Evolutionary conservation across 371 early-diverging fungal species (phyloP), one percentile per base, ranked within the genome.

Genomic region (Parasitella parasitica): DNA sequence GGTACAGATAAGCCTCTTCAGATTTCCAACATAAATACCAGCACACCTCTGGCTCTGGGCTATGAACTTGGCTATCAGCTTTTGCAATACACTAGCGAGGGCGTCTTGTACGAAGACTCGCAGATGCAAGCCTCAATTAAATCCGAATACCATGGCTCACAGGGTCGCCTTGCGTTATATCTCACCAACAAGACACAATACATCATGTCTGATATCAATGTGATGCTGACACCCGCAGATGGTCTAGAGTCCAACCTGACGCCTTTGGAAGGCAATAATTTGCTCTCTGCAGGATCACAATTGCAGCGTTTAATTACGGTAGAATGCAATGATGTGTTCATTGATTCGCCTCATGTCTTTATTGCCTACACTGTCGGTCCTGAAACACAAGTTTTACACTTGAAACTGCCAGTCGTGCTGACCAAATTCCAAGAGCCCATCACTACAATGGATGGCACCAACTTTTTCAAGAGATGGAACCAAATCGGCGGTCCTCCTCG

Each of bases 401-500:
- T 95, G 38, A 86, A 86, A 54, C 63, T 97, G 20, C 99, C 99
- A 0, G 74, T 95, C 5, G 77, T 85, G 3, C 61, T 94, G 24
- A 81, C 91, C 12, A 95, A 95, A 56, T 98, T 98, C 72, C 83
- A 93, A 64, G 91, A 92, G 32, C 93, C 94, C 2, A 91, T 95
- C 11, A 77, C 76, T 13, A 76, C 71, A 9, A 86, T 98, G 69
- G 68, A 86, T 20, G 84, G 88, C 6, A 58, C 75, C n/a, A 95
- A 94, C 74, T 98, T 95, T 73, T 94, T 97, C 66, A 76, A 82
- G 18, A 86, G 97, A 22, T 98, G 99, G 99, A 91, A 90, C 69
- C 97, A 97, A 73, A 91, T 98, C 62, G 96, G 94, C 16, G 95
- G 91, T 0, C 71, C 90, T 5, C 91, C 91, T 15, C 83, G 91